Conservation (phyloP, 768 basidiomycete genomes). For the Hericium rajendrae region DNA sequence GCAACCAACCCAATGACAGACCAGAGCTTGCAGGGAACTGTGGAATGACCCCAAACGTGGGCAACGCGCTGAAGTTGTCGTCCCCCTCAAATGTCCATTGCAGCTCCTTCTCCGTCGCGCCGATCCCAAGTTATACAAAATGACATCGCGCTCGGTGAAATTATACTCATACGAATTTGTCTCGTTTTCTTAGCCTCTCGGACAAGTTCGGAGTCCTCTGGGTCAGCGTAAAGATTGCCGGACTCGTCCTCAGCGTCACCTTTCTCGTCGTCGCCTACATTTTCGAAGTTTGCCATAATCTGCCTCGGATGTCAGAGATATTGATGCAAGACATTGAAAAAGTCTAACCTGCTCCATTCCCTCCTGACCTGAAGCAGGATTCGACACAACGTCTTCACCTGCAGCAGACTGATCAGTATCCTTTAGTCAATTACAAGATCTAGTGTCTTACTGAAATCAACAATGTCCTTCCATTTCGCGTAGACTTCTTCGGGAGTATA, state of each 20-base stretch:
- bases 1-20: conserved; percentile 75
- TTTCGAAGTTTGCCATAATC: conserved; percentile 52
- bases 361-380: conserved; percentile 69
- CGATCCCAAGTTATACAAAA: conserved; percentile 91
- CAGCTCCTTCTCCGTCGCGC: conserved; percentile 87
- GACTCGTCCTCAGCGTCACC: conserved; percentile 1
- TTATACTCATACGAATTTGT: conserved; percentile 49
- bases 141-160: conserved; percentile 85
- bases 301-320: conserved; percentile 12
- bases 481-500: conserved; percentile 76
- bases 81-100: conserved; percentile 88
- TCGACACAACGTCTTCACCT: conserved; percentile 78
- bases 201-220: conserved; percentile 78
- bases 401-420: conserved; percentile 5
- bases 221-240: conserved; percentile 48
- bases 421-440: neutral
- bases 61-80: conserved; percentile 77
- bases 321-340: neutral
- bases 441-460: conserved; percentile 59
- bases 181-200: conserved; percentile 64
- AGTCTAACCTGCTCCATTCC: conserved; percentile 57
- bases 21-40: conserved; percentile 69
- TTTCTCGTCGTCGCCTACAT: conserved; percentile 22
- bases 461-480: conserved; percentile 75
- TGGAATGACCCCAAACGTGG: conserved; percentile 93